A percentile compares a stretch with the other conserved stretches of the same genome.
Conservation (phyloP, 371 early-diverging fungal species). For the Mucor mucedo region DNA sequence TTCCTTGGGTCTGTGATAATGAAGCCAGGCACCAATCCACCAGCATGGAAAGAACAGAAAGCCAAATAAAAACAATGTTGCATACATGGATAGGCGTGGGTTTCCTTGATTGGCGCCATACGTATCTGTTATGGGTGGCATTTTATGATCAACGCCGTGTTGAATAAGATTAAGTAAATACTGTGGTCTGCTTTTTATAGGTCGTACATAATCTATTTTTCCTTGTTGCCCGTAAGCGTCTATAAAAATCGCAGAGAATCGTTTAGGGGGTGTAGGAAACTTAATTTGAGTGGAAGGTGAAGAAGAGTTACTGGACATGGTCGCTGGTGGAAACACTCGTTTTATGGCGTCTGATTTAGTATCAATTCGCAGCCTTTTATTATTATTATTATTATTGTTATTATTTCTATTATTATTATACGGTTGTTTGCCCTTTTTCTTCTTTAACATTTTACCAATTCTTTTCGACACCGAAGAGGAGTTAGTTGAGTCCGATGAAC, state of each 20-base stretch:
- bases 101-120: not conserved
- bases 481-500: not conserved
- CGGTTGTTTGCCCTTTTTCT: conserved; percentile 18
- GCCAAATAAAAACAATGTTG: conserved; percentile 20
- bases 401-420: not conserved
- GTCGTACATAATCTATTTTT: conserved; percentile 5
- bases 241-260: conserved; percentile 26
- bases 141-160: not conserved
- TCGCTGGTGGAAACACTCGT: conserved; percentile 18
- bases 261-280: conserved; percentile 22
- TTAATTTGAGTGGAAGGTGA: conserved; percentile 1
- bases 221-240: conserved; percentile 11
- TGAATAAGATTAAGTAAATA: not conserved
- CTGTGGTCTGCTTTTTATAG: not conserved
- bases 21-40: conserved; percentile 24
- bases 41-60: conserved; percentile 25
- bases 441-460: conserved; percentile 18
- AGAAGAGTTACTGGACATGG: conserved; percentile 21
- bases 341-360: not conserved
- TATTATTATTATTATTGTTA: not conserved
- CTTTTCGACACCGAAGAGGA: conserved; percentile 16
- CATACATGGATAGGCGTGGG: not conserved
- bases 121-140: not conserved
- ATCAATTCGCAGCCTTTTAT: not conserved
- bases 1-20: not conserved